phyloP scores from a whole-genome alignment of 192 early-diverging fungal species.

The Rhizoclosmatium globosum region DNA sequence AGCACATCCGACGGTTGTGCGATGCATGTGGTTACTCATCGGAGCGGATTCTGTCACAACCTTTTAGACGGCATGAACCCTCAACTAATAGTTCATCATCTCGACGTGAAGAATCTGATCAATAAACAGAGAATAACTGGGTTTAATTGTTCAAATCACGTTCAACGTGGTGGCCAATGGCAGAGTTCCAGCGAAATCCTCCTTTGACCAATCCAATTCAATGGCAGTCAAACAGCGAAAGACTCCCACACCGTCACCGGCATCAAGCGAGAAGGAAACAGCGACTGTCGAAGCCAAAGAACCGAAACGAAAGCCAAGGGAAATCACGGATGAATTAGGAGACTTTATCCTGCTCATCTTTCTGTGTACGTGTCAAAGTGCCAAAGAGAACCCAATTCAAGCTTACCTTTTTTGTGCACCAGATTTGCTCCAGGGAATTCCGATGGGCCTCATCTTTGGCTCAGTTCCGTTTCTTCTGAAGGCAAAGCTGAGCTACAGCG shows the following conservation, averaged over 20 bases:
- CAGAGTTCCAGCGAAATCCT: not conserved
- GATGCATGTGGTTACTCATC: conserved; percentile 9
- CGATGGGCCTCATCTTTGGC: conserved; percentile 89
- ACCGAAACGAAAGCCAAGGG: not conserved
- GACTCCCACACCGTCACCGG: not conserved
- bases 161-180: not conserved
- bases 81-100: not conserved
- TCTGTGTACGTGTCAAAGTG: conserved; percentile 54
- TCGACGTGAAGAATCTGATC: not conserved
- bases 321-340: conserved; percentile 43
- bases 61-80: not conserved
- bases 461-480: conserved; percentile 96
- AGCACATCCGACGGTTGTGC: conserved; percentile 40
- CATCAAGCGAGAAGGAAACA: no score
- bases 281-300: not conserved
- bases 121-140: not conserved
- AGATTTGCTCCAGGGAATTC: conserved; percentile 94
- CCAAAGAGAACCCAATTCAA: not conserved
- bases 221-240: not conserved
- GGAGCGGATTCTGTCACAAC: conserved; percentile 20
- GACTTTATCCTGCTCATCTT: conserved; percentile 64
- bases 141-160: no score
- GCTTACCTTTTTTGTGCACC: not conserved
- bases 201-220: not conserved
- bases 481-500: conserved; percentile 87